Evolutionary conservation across 139 green algal species (phyloP), one percentile per base, ranked within the genome.

Genomic region (Chlorella sorokiniana): DNA sequence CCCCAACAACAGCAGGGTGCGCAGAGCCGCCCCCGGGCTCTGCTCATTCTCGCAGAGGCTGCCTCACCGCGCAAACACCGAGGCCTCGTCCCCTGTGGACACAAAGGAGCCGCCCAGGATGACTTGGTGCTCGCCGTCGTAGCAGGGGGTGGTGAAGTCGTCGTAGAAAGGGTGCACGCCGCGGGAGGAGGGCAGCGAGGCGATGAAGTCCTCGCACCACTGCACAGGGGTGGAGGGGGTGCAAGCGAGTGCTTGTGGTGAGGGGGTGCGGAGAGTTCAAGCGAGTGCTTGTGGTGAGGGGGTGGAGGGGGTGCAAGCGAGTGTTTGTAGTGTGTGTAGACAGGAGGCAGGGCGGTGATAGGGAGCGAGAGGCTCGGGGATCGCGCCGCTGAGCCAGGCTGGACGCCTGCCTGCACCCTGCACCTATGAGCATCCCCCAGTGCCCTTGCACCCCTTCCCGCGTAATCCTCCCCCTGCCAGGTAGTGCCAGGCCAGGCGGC

Each of bases 71-170:
- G 92, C 90, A 83, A 91, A 95, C 81, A 92, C 90, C 71, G 80
- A 90, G 42, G 83, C 87, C 72, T 93, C 85, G 89, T 95, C 89
- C 27, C 92, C 92, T 16, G 90, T 95, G 61, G 86, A 93, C 40
- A 94, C 90, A 81, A 94, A 96, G 40, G 90, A 94, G 59, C 92
- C 92, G 52, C 92, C 92, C 33, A 94, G 35, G 78, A 96, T 96
- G 78, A 93, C 68, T 48, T 93, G 84, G 84, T 96, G 92, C 83
- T 95, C 89, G 64, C 92, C 75, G 20, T 81, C 92, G 80, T 94
- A 95, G 89, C 92, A 95, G 31, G 92, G 92, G 29, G 83, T 76
- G 37, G 79, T 88, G 87, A 96, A 96, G 83, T 96, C 92, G 83
- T 96, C 91, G 45, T 96, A 96, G 81, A 85, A 91, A n/a, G 87